A percentile compares a stretch with the other conserved stretches of the same genome.
Conservation (phyloP, 768 basidiomycete genomes). For the Cystofilobasidium capitatum region DNA sequence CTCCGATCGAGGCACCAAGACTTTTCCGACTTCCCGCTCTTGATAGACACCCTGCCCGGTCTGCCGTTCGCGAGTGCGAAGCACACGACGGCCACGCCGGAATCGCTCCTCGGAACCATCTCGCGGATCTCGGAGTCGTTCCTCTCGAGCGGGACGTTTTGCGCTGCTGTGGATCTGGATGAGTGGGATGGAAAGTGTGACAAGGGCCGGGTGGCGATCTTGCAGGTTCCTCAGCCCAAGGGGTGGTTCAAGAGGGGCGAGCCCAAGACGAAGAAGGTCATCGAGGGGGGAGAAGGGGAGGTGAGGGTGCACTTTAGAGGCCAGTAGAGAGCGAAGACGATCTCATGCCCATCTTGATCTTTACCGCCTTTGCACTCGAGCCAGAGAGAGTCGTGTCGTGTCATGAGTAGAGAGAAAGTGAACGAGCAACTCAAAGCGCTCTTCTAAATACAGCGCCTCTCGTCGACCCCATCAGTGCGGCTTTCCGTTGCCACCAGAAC, state of each 20-base stretch:
- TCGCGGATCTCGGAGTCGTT: neutral
- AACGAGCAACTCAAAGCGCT: too few relatives aligned
- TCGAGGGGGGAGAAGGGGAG: conserved; percentile 9
- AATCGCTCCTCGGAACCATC: conserved; percentile 11
- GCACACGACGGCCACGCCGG: neutral
- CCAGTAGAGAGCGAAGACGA: neutral
- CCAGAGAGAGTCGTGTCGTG: too few relatives aligned
- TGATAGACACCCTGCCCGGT: conserved; percentile 3
- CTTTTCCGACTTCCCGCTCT: conserved; percentile 19
- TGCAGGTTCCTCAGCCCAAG: neutral
- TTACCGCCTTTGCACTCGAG: too few relatives aligned
- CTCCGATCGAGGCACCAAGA: conserved; percentile 15
- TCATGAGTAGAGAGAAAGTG: too few relatives aligned
- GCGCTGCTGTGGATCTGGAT: neutral
- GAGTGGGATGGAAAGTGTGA: conserved; percentile 4
- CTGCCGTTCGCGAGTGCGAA: conserved; percentile 10
- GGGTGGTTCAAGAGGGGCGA: neutral
- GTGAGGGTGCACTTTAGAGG: conserved; percentile 13
- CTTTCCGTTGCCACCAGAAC: neutral
- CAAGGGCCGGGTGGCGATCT: conserved; percentile 1
- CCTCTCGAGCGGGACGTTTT: neutral
- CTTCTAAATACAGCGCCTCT: too few relatives aligned
- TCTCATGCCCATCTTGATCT: neutral
- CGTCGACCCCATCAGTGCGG: too few relatives aligned
- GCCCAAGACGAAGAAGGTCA: conserved; percentile 5